These are phyloP conservation scores for Leonotis leonurus DNA, from an alignment of 257 asterid species.

Conservation along the genomic window DNA sequence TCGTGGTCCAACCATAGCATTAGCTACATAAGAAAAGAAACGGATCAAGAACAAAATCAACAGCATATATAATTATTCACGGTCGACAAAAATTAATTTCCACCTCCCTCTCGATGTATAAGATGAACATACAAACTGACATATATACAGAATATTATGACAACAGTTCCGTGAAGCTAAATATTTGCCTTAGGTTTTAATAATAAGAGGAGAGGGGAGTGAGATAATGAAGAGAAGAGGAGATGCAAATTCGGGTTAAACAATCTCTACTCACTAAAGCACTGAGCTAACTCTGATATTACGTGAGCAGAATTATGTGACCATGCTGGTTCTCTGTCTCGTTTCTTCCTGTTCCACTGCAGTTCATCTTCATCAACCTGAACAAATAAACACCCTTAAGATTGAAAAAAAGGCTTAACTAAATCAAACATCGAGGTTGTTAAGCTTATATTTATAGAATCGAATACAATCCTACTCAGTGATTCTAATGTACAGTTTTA, in stretches of 20 bases:
- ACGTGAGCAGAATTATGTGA: constrained; percentile 59
- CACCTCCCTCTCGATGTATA: too few relatives aligned
- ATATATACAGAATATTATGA: too few relatives aligned
- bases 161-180: too few relatives aligned
- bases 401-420: not conserved
- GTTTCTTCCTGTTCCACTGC: constrained; percentile 50
- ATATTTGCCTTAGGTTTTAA: not conserved
- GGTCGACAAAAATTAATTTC: too few relatives aligned
- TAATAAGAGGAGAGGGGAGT: not conserved
- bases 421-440: not conserved
- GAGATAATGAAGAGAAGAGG: too few relatives aligned
- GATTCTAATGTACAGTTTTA: not conserved
- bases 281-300: constrained; percentile 73
- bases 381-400: constrained; percentile 25
- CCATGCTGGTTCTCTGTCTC: constrained; percentile 44
- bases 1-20: constrained; percentile 98
- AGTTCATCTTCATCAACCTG: constrained; percentile 85
- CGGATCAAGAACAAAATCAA: not conserved
- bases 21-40: constrained; percentile 44
- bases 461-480: not conserved
- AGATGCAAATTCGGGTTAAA: too few relatives aligned
- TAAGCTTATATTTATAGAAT: not conserved
- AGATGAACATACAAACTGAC: too few relatives aligned
- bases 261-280: constrained; percentile 66
- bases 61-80: not conserved